phyloP scores from a whole-genome alignment of 148 eudicot species.

The Salicornia ramosissima region DNA sequence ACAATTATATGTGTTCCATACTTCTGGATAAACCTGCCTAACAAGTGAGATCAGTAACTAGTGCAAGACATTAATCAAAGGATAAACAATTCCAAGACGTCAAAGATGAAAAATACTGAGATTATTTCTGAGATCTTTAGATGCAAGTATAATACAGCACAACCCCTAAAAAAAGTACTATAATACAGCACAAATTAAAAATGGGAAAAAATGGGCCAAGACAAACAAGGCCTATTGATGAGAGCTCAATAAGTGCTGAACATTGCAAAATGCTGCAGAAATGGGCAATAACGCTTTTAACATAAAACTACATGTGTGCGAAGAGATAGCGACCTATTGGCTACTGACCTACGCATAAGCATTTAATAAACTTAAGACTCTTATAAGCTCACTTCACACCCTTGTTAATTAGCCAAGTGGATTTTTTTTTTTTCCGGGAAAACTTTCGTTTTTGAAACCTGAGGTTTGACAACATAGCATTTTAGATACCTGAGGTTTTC shows the following conservation, averaged over 20 bases:
- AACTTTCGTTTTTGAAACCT: too few species aligned
- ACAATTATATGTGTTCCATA: constrained; percentile 90
- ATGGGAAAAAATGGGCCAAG: not conserved
- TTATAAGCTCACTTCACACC: constrained; percentile 1
- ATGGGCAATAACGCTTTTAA: too few species aligned
- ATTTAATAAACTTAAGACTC: too few species aligned
- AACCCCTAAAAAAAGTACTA: not conserved
- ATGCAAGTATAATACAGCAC: not conserved
- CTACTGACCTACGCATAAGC: too few species aligned
- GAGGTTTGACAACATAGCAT: too few species aligned
- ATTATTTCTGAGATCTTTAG: not conserved
- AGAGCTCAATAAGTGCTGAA: too few species aligned
- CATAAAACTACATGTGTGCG: too few species aligned
- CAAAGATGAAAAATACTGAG: not conserved
- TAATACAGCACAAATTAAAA: not conserved
- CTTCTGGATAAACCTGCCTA: constrained; percentile 77
- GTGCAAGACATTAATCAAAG: constrained; percentile 1
- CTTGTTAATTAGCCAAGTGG: not conserved
- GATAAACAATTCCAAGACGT: not conserved
- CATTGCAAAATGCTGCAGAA: too few species aligned
- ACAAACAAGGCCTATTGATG: not conserved
- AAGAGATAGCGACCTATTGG: too few species aligned
- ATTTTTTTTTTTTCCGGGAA: too few species aligned
- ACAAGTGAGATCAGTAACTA: constrained; percentile 35
- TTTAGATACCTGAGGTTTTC: too few species aligned